Evolutionary conservation across 129 eudicot species (phyloP).

Genomic region (Centrapalus pauciflorus): DNA sequence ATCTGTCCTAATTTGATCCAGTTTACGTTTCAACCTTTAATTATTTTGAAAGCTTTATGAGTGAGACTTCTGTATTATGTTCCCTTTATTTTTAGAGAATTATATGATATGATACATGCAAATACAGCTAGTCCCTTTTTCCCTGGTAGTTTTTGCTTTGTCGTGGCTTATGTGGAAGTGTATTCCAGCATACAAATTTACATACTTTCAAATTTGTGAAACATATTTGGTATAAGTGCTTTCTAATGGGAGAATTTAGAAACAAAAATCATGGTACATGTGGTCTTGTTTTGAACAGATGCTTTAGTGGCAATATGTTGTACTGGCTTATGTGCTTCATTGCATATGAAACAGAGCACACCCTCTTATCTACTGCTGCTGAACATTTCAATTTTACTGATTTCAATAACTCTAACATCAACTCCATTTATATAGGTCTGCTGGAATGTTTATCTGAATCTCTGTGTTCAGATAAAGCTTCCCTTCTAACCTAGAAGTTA

Average conservation of each 20-base stretch:
- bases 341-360: background rate
- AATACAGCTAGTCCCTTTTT: background rate
- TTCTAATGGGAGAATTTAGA: background rate
- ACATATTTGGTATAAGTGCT: background rate
- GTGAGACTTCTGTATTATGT: background rate
- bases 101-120: slow-evolving; percentile 3
- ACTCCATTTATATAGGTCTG: background rate
- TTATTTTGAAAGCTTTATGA: background rate
- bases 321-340: background rate
- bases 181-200: background rate
- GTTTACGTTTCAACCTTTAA: background rate
- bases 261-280: background rate
- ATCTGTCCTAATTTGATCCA: background rate
- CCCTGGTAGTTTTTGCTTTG: background rate
- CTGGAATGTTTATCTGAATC: background rate
- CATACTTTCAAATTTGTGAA: background rate
- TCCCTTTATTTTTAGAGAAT: background rate
- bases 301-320: background rate
- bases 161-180: background rate
- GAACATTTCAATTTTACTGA: background rate
- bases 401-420: background rate
- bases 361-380: background rate
- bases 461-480: slow-evolving; percentile 3
- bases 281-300: background rate
- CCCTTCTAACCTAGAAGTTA: background rate